These are phyloP conservation scores for Paxillus rubicundulus DNA, from an alignment of 768 basidiomycete species.

Conservation along the genomic window DNA sequence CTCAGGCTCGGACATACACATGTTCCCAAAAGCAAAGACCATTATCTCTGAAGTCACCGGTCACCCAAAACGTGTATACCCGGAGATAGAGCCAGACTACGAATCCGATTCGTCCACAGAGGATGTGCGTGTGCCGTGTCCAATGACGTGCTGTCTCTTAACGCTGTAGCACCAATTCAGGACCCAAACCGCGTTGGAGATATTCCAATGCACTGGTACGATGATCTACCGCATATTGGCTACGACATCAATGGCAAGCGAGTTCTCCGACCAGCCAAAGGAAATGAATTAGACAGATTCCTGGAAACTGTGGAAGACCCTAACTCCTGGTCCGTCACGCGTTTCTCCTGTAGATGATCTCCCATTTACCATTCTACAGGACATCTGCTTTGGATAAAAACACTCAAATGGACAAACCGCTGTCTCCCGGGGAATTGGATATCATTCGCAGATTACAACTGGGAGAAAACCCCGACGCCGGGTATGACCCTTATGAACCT, in stretches of 20 bases:
- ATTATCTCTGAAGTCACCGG: slow-evolving; percentile 80
- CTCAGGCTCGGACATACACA: slow-evolving; percentile 43
- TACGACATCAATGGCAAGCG: slow-evolving; percentile 95
- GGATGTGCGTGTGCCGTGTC: slow-evolving; percentile 55
- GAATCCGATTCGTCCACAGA: slow-evolving; percentile 91
- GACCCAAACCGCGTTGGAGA: slow-evolving; percentile 93
- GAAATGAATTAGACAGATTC: slow-evolving; percentile 98
- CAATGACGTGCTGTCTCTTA: slow-evolving; percentile 4
- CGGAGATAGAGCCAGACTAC: slow-evolving; percentile 87
- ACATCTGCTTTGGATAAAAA: slow-evolving; percentile 91
- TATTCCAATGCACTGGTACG: slow-evolving; percentile 98
- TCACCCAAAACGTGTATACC: slow-evolving; percentile 78
- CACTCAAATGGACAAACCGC: slow-evolving; percentile 77
- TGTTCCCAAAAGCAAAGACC: slow-evolving; percentile 62
- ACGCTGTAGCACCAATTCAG: slow-evolving; percentile 39
- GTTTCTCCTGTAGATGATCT: not conserved
- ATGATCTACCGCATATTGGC: slow-evolving; percentile 98
- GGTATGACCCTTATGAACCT: slow-evolving; percentile 90
- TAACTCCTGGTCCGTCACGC: slow-evolving; percentile 65
- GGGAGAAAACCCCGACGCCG: slow-evolving; percentile 86
- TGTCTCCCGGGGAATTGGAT: slow-evolving; percentile 89
- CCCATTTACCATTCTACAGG: slow-evolving; percentile 43
- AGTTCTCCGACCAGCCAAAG: slow-evolving; percentile 89
- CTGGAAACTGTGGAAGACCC: slow-evolving; percentile 91
- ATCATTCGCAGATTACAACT: slow-evolving; percentile 89